Evolutionary conservation across 306 rosid species (phyloP), one percentile per base, ranked within the genome.

Genomic region (Vigna hirtella): DNA sequence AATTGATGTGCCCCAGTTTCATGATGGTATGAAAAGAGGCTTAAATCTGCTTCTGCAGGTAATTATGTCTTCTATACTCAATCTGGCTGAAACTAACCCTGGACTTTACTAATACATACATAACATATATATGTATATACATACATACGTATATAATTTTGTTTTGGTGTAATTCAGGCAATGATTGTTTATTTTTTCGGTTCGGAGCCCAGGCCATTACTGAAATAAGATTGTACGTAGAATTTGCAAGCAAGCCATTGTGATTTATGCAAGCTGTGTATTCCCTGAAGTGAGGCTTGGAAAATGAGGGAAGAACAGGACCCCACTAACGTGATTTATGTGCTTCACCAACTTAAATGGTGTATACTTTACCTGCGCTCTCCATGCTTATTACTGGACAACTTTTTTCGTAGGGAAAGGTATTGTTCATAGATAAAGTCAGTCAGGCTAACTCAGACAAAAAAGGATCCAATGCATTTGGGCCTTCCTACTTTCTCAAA

Each of bases 31-130:
- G 77, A 67, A 71, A 12, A 66, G 56, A 58, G 81, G 73, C 66
- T 71, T 26, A 30, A 56, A 56, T 7, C 64, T 57, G 65, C 74
- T 15, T 59, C 72, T 77, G 72, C 84, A 70, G 84, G 82, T 85
- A 79, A 57, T 17, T 6, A 24, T 70, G 34, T 16, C 49, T 75
- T 74, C 47, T 74, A 10, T 65, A 38, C 76, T 66, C 67, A 76
- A 59, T 78, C 73, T 43, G 3, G 43, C 66, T 79, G 84, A 82
- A 75, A 82, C 59, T 66, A 30, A 57, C 45, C 24, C n/a, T 14
- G 53, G 28, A 30, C 34, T 30, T 30, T 30, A 30, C 34, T 4
- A 30, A 26, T 26, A 26, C 28, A 26, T 26, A 26, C 78, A 82
- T 22, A 55, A 72, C 59, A 11, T 51, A 36, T 20, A 20, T 20